Evolutionary conservation across 495 filamentous ascomycete genomes (phyloP), one percentile per base, ranked within the genome.

Genomic region (Clavariopsis aquatica): DNA sequence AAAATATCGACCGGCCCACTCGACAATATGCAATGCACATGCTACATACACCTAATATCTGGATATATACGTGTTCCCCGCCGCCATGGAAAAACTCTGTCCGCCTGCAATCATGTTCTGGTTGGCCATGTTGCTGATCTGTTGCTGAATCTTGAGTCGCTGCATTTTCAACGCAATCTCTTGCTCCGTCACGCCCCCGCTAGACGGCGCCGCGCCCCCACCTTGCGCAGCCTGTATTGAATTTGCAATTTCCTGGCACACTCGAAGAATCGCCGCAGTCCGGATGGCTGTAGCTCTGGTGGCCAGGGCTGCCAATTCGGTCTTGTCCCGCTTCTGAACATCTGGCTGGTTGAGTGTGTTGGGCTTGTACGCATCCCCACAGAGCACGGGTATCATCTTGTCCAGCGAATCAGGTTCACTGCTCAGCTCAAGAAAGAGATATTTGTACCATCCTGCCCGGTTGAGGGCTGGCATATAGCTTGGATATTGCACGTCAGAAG

Each of bases 361-460:
- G 15, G 66, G 66, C 38, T 53, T 60, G 52, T 69, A 69, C 20
- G 56, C 54, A n/a, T 69, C 66, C 20, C 12, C 51, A 41, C 61
- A 69, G 41, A 65, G 60, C 2, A 29, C 46, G 1, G 41, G 34
- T 20, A 70, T 34, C 31, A 63, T 52, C 47, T 59, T 62, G 12
- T 70, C 49, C 12, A 70, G 62, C 10, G 5, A 9, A 20, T 65
- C 57, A 8, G 52, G 52, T 41, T 70, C 62, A 19, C 41, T 23
- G 7, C 67, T 17, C 24, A 61, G n/a, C 26, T 64, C 60, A 6
- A 67, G 49, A 52, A 70, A 70, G 29, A 70, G 38, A 23, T 55
- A 70, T 43, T 70, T 70, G 52, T 70, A 70, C 59, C 64, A 70
- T 3, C 68, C 68, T 3, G 63, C 53, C 20, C 68, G 68, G 22